Percentiles rank a stretch among this genome's conserved stretches.
These are phyloP conservation scores for Astragalus glycyphyllos DNA, from an alignment of 306 rosid genomes.

Conservation along the genomic window DNA sequence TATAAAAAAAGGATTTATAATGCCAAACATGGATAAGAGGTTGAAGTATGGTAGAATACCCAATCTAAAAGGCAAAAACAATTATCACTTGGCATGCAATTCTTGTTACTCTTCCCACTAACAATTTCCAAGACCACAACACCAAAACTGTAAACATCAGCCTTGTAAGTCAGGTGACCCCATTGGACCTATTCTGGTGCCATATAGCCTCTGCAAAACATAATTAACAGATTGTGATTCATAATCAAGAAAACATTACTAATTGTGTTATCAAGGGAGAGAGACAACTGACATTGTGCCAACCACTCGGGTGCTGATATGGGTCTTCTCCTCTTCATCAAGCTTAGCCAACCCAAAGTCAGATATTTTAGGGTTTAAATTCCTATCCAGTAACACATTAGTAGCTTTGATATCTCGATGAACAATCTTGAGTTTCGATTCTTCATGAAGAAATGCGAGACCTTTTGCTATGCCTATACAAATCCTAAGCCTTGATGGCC, in stretches of 20 bases:
- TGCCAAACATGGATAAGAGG: slow-evolving; percentile 35
- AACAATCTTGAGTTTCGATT: slow-evolving; percentile 64
- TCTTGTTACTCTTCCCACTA: slow-evolving; percentile 56
- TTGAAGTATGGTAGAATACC: slow-evolving; percentile 50
- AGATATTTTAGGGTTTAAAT: slow-evolving; percentile 69
- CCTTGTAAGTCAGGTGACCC: slow-evolving; percentile 64
- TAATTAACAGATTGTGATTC: slow-evolving; percentile 12
- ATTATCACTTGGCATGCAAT: slow-evolving; percentile 52
- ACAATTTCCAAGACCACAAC: slow-evolving; percentile 62
- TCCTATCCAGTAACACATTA: slow-evolving; percentile 58
- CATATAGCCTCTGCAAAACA: slow-evolving; percentile 69
- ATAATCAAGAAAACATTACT: slow-evolving; percentile 20
- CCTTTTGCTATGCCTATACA: slow-evolving; percentile 71
- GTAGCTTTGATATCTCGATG: too few species aligned
- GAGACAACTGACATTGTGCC: slow-evolving; percentile 63
- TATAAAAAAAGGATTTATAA: slow-evolving; percentile 3
- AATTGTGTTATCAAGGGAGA: slow-evolving; percentile 33
- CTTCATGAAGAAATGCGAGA: slow-evolving; percentile 67
- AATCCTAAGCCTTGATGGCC: slow-evolving; percentile 69
- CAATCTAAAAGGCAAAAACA: slow-evolving; percentile 66
- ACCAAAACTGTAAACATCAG: slow-evolving; percentile 72
- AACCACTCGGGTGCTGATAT: slow-evolving; percentile 62
- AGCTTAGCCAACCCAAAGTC: slow-evolving; percentile 81
- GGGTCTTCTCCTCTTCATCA: slow-evolving; percentile 61
- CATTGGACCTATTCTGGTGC: slow-evolving; percentile 77